Evolutionary conservation across 768 basidiomycete genomes (phyloP), one percentile per base, ranked within the genome.

Genomic region (Amanita molliuscula): DNA sequence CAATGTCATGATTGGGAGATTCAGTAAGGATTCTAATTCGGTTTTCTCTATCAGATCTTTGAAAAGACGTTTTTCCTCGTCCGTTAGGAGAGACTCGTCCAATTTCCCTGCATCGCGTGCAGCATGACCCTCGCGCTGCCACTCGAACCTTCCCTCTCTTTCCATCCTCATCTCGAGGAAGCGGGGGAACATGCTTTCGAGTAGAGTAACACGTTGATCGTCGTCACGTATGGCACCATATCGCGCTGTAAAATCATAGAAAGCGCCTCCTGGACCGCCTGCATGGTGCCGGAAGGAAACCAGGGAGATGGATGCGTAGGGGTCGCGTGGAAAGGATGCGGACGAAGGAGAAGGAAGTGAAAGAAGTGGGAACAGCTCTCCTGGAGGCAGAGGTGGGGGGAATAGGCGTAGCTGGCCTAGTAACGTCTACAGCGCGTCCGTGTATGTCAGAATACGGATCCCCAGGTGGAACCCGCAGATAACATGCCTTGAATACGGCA

Each of bases 241-340:
- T 2, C 93, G 80, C 2, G 93, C 91, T 0, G 91, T 87, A 59
- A 86, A 96, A 66, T 98, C 94, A 53, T 87, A 86, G 67, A 98
- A 98, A 6, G 84, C 82, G 0, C 78, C 78, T 0, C 73, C 67
- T 1, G 70, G 69, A 16, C 74, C 69, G 1, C 55, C 50, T 40
- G 74, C 69, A 15, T 81, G 74, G 53, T 85, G 80, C 0, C 81
- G 74, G 54, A 88, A 88, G 0, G 83, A 81, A 7, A 89, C 84
- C 29, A 80, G 62, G 13, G 73, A 67, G 29, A 88, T 60, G 28
- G 64, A 64, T 6, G 70, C 59, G 53, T 74, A 75, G 0, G 82
- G 71, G 55, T 87, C 76, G 13, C 59, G 57, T 16, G 63, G 55
- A 6, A 60, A 48, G 20, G 63, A 48, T 18, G 58, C 44, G 4